Base-by-base conservation (phyloP, 352 stramenopile genomes). In the Achlya hypogyna region DNA sequence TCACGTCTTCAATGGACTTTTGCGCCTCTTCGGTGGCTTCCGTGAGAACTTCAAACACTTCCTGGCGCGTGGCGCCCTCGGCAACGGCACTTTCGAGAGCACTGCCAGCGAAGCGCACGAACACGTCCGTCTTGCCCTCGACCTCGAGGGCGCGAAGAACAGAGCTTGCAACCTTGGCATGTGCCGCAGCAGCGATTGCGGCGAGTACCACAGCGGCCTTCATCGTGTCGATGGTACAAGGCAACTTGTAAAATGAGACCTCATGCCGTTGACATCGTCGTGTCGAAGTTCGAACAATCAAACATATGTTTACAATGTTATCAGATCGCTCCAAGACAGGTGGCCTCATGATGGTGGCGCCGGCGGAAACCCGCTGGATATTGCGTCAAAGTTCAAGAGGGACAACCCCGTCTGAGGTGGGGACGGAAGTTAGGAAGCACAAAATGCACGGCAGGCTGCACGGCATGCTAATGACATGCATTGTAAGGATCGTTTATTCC, bases 121-220 rank as follows among this genome's bases (percentile, higher is more conserved):
- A 28, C 0, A 67, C 42, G 25, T 58, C 60, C 8, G 60, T 25
- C 6, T 12, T 23, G 29, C 20, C 22, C 0, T 49, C 42, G 22
- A 45, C 42, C 31, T 67, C 42, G 20, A 67, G 25, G 16, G 45
- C 60, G 29, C 60, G 60, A 10, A 45, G 34, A 27, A 60, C 60
- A 27, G 20, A n/a, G 22, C 29, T 58, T 12, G 60, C 40, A 25
- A 67, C 32, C 43, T 67, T 67, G 47, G 60, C 60, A n/a, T 56
- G 25, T 1, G 31, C 8, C 8, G 31, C 49, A 10, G 49, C n/a
- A 20, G 49, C 49, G 31, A 56, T 31, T 20, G 49, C 49, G 25
- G 25, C 31, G 25, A 56, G 2, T 27, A 56, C 25, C 2, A 56
- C 10, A 35, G 49, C 49, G n/a, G 31, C 25, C 31, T 56, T 56